Percentiles rank a stretch among this genome's conserved stretches.
These are phyloP conservation scores for Ecytonucleospora hepatopenaei DNA, from an alignment of 371 early-diverging fungal species.

Conservation along the genomic window DNA sequence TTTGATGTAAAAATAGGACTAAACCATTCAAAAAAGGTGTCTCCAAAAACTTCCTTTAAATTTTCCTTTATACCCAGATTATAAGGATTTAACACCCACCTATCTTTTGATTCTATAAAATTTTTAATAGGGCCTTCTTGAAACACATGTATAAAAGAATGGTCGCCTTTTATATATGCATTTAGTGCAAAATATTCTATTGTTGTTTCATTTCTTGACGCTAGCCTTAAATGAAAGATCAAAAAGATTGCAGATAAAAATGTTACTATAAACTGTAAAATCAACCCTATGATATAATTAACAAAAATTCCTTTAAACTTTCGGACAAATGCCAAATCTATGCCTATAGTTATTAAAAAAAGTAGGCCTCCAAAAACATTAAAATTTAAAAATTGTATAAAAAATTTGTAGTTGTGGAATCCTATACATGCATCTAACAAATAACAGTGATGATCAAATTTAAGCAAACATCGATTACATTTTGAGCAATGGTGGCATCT, in stretches of 20 bases:
- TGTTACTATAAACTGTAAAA: constrained; percentile 61
- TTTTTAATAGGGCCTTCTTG: constrained; percentile 66
- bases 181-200: constrained; percentile 63
- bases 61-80: constrained; percentile 70
- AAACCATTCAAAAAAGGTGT: constrained; percentile 59
- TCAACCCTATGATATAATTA: constrained; percentile 56
- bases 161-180: constrained; percentile 35
- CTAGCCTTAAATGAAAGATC: constrained; percentile 67
- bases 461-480: constrained; percentile 57
- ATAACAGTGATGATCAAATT: constrained; percentile 57
- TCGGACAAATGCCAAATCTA: constrained; percentile 9
- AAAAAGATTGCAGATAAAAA: constrained; percentile 66
- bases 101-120: constrained; percentile 60
- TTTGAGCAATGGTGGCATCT: constrained; percentile 57
- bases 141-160: constrained; percentile 55
- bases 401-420: constrained; percentile 58
- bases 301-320: constrained; percentile 41
- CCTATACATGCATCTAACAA: constrained; percentile 54
- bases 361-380: constrained; percentile 26
- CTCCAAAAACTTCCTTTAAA: constrained; percentile 66
- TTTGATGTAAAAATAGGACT: constrained; percentile 51
- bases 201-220: constrained; percentile 74
- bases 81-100: constrained; percentile 68
- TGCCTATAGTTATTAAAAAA: constrained; percentile 26
- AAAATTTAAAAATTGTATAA: constrained; percentile 50